Base-by-base conservation (phyloP, 805 yeast species). In the Huiozyma sinensis region DNA sequence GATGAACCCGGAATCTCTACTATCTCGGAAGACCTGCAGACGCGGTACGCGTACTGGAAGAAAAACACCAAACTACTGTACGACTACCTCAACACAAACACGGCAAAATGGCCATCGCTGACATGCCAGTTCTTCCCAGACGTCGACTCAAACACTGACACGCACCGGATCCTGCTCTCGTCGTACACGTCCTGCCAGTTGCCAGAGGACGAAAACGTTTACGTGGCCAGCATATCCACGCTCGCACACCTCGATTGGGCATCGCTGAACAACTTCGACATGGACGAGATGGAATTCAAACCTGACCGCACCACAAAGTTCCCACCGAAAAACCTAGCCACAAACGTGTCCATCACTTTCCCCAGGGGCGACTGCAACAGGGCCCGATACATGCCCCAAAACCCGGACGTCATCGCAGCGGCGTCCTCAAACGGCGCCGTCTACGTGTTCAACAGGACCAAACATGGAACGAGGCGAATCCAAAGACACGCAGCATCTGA, bases 321-420 rank as follows among this genome's bases (percentile, higher is more conserved):
- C 27, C 62, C 62, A 28, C 50, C 61, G 28, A 55, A 57, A 39
- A 52, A 56, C 43, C 36, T 63, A 29, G 46, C 41, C 5, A 54
- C 48, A 17, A 58, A 60, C 24, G 43, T 62, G 5, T 44, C 50
- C 12, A 60, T 63, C n/a, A 45, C 44, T 27, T 61, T 59, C 37
- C 66, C 67, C 9, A 47, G 79, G 51, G 60, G 66, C 1, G 88
- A 85, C 2, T 80, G 88, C 44, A 85, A 86, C 57, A 73, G 76
- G 48, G 79, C 83, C 0, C 69, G 81, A 33, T 76, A 75, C 54
- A 76, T 84, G 79, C 95, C 95, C 0, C 90, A 83, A 51, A 89
- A 89, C 54, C 92, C 92, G 1, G 92, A 88, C 55, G 56, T 89
- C 5, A 70, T 89, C 5, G 86, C 89, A 1, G 74, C 87, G 13